phyloP scores from a whole-genome alignment of 257 asterid species.

The Penstemon newberryi region DNA sequence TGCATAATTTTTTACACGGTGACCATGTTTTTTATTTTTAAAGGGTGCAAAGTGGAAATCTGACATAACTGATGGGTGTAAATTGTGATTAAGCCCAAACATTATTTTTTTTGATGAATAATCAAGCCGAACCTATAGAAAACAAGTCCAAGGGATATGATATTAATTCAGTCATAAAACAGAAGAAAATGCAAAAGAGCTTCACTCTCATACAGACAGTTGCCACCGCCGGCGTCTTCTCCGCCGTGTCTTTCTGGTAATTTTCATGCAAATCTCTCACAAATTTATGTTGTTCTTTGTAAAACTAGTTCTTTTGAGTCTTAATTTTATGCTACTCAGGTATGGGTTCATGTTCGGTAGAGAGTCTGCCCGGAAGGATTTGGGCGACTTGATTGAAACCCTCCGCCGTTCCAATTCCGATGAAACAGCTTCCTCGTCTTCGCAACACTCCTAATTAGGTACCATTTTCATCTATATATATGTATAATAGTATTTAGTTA shows the following conservation, averaged over 20 bases:
- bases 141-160: too few species aligned
- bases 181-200: slow-evolving; percentile 59
- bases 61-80: too few species aligned
- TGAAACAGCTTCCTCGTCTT: slow-evolving; percentile 32
- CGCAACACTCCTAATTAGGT: slow-evolving; percentile 31
- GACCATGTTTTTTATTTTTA: too few species aligned
- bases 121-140: too few species aligned
- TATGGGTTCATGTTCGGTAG: slow-evolving; percentile 92
- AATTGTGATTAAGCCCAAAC: too few species aligned
- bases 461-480: too few species aligned
- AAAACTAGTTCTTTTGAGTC: neutral
- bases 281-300: neutral
- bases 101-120: too few species aligned
- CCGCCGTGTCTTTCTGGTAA: slow-evolving; percentile 85
- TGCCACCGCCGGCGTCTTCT: slow-evolving; percentile 78
- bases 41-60: too few species aligned
- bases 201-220: slow-evolving; percentile 76
- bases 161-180: too few species aligned
- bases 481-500: too few species aligned
- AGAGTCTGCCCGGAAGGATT: slow-evolving; percentile 86
- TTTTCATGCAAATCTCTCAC: neutral
- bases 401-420: slow-evolving; percentile 62
- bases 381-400: slow-evolving; percentile 62
- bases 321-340: slow-evolving; percentile 38
- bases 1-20: too few species aligned